Base-by-base conservation (phyloP, 805 yeast genomes). In the Maudiozyma bulderi region DNA sequence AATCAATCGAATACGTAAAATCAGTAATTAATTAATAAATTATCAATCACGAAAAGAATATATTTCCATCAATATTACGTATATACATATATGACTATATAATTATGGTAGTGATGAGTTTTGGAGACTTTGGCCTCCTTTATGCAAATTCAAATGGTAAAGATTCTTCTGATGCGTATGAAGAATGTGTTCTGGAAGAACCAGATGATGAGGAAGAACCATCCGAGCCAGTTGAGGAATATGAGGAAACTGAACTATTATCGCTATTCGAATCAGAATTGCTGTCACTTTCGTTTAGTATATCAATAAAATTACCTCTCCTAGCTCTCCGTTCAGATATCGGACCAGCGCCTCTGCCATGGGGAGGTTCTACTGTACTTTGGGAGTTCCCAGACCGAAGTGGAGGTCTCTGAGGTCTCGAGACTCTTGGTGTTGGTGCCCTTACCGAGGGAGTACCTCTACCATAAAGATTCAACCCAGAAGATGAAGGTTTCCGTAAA, bases 81-180 rank as follows among this genome's bases (percentile, higher is more conserved):
- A 35, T 35, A n/a, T n/a, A 35, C 14, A 35, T 15, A 15, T 10
- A 39, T 20, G 26, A 39, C 13, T 28, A 28, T 26, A 39, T 5
- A 29, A 5, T 39, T 35, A 35, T 35, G n/a, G 26, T 20, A 20
- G 4, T 20, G 26, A 20, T 20, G 4, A 20, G 26, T 20, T 20
- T 20, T 20, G 26, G 26, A 20, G 38, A 13, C 6, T 39, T 6
- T 39, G 8, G 13, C 20, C 6, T 15, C 8, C 26, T 7, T 30
- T 29, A 40, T 40, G 57, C 66, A 50, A 65, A 65, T 50, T 66
- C 67, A 51, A 60, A 48, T 29, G 55, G 52, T n/a, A 52, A 38
- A 13, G 55, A 52, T 20, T 47, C 55, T 10, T 40, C 28, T 10
- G 51, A 47, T 26, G 26, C 31, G 26, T 30, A 37, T 14, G 32